phyloP scores from a whole-genome alignment of 768 basidiomycete genomes.

The Pisolithus sp. region DNA sequence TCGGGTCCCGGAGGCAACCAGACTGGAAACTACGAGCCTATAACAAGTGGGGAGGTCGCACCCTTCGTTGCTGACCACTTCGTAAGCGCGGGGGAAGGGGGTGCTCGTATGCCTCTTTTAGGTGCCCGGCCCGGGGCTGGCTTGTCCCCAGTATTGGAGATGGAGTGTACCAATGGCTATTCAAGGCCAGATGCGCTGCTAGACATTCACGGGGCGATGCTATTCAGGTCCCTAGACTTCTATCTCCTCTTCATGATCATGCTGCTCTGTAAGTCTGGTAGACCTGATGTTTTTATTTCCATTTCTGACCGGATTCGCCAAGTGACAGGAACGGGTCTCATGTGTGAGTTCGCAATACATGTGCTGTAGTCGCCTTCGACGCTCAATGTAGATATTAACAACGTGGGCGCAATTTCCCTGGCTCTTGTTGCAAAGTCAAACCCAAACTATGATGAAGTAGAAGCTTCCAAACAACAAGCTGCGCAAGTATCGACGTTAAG shows the following conservation, averaged over 20 bases:
- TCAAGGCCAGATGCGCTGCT: too few relatives aligned
- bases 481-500: conserved; percentile 81
- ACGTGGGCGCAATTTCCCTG: conserved; percentile 73
- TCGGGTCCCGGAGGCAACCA: neutral
- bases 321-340: conserved; percentile 68
- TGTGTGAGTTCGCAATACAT: conserved; percentile 45
- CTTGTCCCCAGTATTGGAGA: too few relatives aligned
- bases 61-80: too few relatives aligned
- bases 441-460: conserved; percentile 53
- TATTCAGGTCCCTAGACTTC: too few relatives aligned
- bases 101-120: too few relatives aligned
- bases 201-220: too few relatives aligned
- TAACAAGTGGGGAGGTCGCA: too few relatives aligned
- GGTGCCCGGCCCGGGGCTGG: too few relatives aligned
- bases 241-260: too few relatives aligned
- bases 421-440: conserved; percentile 57
- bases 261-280: too few relatives aligned
- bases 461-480: conserved; percentile 72
- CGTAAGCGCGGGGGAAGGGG: too few relatives aligned
- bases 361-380: neutral
- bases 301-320: conserved; percentile 2
- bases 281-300: neutral
- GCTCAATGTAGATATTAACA: conserved; percentile 63
- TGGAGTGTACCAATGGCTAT: too few relatives aligned
- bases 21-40: neutral